phyloP scores from a whole-genome alignment of 2,329 filamentous ascomycete species.

The Aaosphaeria arxii region DNA sequence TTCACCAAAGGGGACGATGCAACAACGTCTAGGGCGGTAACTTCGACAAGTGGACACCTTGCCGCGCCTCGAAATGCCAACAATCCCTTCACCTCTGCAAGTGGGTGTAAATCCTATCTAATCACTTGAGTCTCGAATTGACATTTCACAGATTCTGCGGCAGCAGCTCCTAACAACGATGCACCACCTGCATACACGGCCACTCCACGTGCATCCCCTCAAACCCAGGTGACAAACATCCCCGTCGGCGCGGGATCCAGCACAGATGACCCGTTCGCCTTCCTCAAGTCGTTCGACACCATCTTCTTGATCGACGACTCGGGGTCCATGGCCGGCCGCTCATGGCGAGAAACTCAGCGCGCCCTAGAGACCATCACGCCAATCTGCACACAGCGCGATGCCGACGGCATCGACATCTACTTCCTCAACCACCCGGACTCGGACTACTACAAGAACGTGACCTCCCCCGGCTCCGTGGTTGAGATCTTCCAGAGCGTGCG shows the following conservation, averaged over 20 bases:
- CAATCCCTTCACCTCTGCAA: not conserved
- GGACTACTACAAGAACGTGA: conserved; percentile 65
- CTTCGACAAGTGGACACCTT: conserved; percentile 14
- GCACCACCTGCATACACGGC: conserved; percentile 42
- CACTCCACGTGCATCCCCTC: not conserved
- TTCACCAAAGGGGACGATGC: not conserved
- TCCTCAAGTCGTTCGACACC: conserved; percentile 79
- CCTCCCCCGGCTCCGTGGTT: conserved; percentile 55
- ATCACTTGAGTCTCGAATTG: too few species aligned
- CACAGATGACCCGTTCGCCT: conserved; percentile 68
- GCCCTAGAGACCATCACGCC: conserved; percentile 74
- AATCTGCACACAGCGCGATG: conserved; percentile 75
- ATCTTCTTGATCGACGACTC: conserved; percentile 90
- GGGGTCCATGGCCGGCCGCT: conserved; percentile 75
- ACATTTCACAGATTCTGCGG: too few species aligned
- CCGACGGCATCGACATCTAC: conserved; percentile 84
- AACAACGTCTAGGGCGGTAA: conserved; percentile 8
- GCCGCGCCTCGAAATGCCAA: conserved; percentile 8
- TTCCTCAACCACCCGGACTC: conserved; percentile 74
- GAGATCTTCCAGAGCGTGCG: conserved; percentile 67
- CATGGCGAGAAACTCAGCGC: conserved; percentile 71
- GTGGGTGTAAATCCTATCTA: too few species aligned
- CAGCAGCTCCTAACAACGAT: conserved; percentile 20
- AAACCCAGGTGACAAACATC: conserved; percentile 1
- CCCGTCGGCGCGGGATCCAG: conserved; percentile 5